Conservation (phyloP, 148 eudicot species). For the Fallopia convolvulus region DNA sequence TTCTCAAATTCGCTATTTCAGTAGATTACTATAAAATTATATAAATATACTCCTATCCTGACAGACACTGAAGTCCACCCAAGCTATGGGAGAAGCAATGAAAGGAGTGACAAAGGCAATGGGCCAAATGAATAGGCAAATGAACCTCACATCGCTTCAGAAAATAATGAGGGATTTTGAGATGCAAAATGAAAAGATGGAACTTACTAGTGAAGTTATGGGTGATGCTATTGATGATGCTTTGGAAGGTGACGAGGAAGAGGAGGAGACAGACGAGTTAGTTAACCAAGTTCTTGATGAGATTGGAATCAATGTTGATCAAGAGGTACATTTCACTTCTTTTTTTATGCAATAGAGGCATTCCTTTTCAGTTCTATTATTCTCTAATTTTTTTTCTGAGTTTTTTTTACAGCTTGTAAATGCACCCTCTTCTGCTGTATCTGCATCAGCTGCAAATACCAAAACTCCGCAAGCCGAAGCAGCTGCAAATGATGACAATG, state of each 20-base stretch:
- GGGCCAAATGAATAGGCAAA: conserved; percentile 97
- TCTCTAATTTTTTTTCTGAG: neutral
- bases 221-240: conserved; percentile 98
- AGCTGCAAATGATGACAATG: conserved; percentile 53
- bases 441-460: conserved; percentile 71
- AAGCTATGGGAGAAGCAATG: conserved; percentile 99
- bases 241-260: conserved; percentile 97
- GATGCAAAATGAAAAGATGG: conserved; percentile 97
- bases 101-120: conserved; percentile 98
- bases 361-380: neutral
- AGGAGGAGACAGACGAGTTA: conserved; percentile 88
- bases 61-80: conserved; percentile 72
- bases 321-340: conserved; percentile 46
- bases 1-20: neutral
- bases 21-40: neutral
- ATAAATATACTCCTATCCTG: neutral
- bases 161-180: conserved; percentile 97
- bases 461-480: conserved; percentile 83
- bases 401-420: conserved; percentile 53
- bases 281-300: conserved; percentile 97
- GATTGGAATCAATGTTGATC: conserved; percentile 82
- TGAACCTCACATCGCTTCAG: conserved; percentile 92
- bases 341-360: neutral
- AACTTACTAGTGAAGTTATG: conserved; percentile 86
- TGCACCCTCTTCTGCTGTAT: conserved; percentile 77